Evolutionary conservation across 345 rosid genomes (phyloP), one percentile per base, ranked within the genome.

Genomic region (Heritiera littoralis): DNA sequence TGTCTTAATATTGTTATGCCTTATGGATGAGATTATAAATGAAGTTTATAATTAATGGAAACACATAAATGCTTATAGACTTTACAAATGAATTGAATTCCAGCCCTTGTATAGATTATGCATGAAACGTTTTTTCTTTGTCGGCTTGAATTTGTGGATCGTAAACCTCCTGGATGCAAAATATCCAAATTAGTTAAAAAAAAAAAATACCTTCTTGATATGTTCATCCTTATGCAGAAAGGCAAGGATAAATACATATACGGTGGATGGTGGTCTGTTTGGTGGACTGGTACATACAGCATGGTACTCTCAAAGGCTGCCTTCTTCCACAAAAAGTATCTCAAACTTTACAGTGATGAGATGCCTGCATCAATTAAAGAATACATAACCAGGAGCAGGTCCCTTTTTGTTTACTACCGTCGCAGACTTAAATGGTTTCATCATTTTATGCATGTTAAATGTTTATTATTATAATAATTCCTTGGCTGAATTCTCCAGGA

Each of bases 211-310:
- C 40, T 15, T 38, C 40, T 11, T 54, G 43, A 56, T 72, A 72
- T 54, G 52, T 74, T 38, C 59, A 78, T 73, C 66, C 65, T 61
- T 71, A 20, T 86, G 87, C 93, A 95, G 98, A 86, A 83, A 65
- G 91, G 83, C n/a, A 85, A 86, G 6, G 81, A 84, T 64, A 80
- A 80, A 66, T 95, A 92, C 75, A 79, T 65, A 51, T 93, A 95
- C 84, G 89, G 90, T 51, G 99, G 99, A 72, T 95, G 99, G 99
- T 95, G 99, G 98, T 93, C 99, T 78, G 99, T 95, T 73, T 95
- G 99, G 99, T 95, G 99, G 98, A 91, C 94, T 10, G 99, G 99
- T 67, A 91, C 92, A 17, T 95, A 93, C 71, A 95, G 93, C 81
- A 91, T 95, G 96, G 89, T 95, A 54, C 99, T 95, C 84, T 93